Evolutionary conservation across 352 stramenopile species (phyloP).

Genomic region (Peronosclerospora sorghi): DNA sequence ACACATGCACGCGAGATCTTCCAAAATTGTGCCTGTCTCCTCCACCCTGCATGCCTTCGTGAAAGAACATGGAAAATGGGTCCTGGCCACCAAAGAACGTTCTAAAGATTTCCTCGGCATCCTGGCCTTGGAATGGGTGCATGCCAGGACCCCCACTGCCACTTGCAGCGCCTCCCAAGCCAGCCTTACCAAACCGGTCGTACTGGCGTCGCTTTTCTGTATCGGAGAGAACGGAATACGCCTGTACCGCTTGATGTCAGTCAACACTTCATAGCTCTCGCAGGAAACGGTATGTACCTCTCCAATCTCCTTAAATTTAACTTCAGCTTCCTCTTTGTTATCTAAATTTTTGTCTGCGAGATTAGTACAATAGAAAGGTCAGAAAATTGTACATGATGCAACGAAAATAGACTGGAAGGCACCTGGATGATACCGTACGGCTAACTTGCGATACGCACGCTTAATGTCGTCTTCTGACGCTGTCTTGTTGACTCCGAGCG

Average conservation of each 20-base stretch:
- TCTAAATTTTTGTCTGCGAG: constrained; percentile 81
- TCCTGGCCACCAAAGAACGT: constrained; percentile 76
- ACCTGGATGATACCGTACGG: constrained; percentile 84
- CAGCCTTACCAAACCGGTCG: constrained; percentile 85
- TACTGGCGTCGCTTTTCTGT: constrained; percentile 81
- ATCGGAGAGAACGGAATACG: constrained; percentile 88
- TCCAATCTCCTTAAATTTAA: constrained; percentile 86
- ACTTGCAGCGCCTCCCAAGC: constrained; percentile 28
- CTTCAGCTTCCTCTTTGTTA: constrained; percentile 75
- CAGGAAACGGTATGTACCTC: constrained; percentile 26
- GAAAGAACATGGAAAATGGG: constrained; percentile 79
- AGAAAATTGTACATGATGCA: background rate
- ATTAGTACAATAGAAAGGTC: background rate
- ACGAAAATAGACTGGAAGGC: background rate
- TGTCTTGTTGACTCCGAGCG: constrained; percentile 56
- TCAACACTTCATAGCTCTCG: no score
- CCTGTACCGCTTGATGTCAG: constrained; percentile 16
- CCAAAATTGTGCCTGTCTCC: constrained; percentile 35
- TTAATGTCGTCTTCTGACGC: constrained; percentile 77
- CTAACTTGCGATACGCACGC: constrained; percentile 77
- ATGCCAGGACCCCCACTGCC: constrained; percentile 25
- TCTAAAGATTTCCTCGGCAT: constrained; percentile 75
- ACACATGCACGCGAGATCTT: constrained; percentile 58
- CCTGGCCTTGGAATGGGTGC: constrained; percentile 54
- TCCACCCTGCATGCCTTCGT: constrained; percentile 48